These are phyloP conservation scores for Phytopythium helicoides DNA, from an alignment of 352 stramenopile genomes.

Conservation along the genomic window DNA sequence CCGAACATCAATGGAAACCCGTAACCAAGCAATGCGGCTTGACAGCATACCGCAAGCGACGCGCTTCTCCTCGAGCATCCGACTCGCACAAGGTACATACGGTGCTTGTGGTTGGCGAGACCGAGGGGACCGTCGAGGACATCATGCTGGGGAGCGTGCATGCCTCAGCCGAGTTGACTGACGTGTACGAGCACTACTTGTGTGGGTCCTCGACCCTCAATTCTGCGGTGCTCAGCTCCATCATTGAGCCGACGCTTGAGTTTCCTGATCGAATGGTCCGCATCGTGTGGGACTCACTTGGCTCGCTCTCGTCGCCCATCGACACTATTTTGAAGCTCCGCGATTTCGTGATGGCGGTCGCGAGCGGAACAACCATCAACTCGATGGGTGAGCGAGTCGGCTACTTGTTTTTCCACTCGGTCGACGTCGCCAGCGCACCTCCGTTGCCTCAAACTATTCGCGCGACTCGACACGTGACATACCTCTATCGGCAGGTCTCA, in stretches of 20 bases:
- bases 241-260: background rate
- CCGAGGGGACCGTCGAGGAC: background rate
- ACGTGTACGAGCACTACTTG: background rate
- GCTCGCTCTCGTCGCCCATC: background rate
- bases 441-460: background rate
- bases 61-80: background rate
- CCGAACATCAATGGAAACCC: background rate
- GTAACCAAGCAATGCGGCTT: background rate
- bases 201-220: background rate
- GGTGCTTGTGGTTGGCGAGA: background rate
- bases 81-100: constrained; percentile 3
- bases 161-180: background rate
- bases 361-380: constrained; percentile 21
- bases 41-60: background rate
- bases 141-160: background rate
- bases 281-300: background rate
- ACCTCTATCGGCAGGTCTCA: constrained; percentile 6
- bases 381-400: constrained; percentile 5
- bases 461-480: background rate
- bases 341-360: constrained; percentile 52
- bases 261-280: background rate
- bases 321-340: constrained; percentile 6
- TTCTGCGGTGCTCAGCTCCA: background rate
- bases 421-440: background rate
- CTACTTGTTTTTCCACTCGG: constrained; percentile 8